Evolutionary conservation across 169 alveolate species (phyloP).

Genomic region (Miamiensis avidus): DNA sequence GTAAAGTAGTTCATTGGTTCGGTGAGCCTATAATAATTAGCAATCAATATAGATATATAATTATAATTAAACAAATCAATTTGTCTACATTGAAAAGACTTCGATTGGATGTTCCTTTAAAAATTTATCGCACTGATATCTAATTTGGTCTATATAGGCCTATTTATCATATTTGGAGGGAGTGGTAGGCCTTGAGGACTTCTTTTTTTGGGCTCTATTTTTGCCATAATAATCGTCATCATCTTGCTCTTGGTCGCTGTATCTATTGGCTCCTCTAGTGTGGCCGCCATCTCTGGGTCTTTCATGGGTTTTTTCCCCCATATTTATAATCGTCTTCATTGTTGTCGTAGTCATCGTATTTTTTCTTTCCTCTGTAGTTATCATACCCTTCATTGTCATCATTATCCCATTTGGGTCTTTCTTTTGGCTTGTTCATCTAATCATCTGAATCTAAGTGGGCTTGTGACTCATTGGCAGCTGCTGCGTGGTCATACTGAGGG

Average conservation of each 20-base stretch:
- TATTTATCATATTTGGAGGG: background rate
- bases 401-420: background rate
- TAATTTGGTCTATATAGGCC: background rate
- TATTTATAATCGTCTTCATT: background rate
- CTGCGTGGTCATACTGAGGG: too few relatives aligned
- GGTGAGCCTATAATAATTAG: background rate
- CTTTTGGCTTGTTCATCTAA: too few relatives aligned
- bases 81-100: background rate
- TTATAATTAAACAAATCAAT: too few relatives aligned
- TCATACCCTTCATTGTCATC: background rate
- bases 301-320: background rate
- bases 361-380: background rate
- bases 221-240: background rate
- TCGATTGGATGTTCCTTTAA: background rate
- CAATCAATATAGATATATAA: too few relatives aligned
- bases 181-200: background rate
- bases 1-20: background rate
- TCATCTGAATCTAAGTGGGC: too few relatives aligned
- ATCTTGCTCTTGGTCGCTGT: background rate
- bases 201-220: background rate
- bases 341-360: too few relatives aligned
- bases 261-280: background rate
- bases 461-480: too few relatives aligned
- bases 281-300: background rate
- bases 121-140: background rate